These are phyloP conservation scores for Tothia fuscella DNA, from an alignment of 2,329 filamentous ascomycete genomes.

Conservation along the genomic window DNA sequence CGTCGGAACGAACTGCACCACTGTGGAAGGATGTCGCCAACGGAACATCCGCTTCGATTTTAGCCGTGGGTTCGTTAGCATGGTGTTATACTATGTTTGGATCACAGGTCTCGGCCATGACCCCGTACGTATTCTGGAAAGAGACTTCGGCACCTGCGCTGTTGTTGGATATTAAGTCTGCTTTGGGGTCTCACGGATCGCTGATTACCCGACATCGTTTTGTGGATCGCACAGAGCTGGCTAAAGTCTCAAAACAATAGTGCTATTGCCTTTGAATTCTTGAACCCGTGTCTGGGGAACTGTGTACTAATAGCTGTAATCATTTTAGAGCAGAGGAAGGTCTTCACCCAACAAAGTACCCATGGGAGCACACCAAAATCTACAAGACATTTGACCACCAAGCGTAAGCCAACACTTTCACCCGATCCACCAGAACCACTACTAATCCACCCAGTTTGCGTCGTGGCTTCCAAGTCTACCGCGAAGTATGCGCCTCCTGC, in stretches of 20 bases:
- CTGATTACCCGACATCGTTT: conserved; percentile 20
- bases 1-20: conserved; percentile 57
- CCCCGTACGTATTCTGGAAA: conserved; percentile 61
- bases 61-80: conserved; percentile 78
- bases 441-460: conserved; percentile 55
- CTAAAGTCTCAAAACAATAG: too few relatives aligned
- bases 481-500: conserved; percentile 94
- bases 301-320: too few relatives aligned
- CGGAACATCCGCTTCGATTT: conserved; percentile 72
- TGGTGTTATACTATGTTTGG: conserved; percentile 99
- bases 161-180: conserved; percentile 14
- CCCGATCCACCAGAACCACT: conserved; percentile 10
- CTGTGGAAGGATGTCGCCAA: conserved; percentile 76
- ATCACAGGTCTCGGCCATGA: conserved; percentile 74
- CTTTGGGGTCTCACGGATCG: too few relatives aligned
- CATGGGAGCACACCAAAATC: conserved; percentile 89
- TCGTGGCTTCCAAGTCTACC: conserved; percentile 98
- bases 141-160: conserved; percentile 6
- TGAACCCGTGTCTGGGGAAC: conserved; percentile 17
- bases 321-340: too few relatives aligned
- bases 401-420: conserved; percentile 53
- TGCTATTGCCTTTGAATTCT: conserved; percentile 19
- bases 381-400: conserved; percentile 95
- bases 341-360: conserved; percentile 82
- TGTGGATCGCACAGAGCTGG: too few relatives aligned